Evolutionary conservation across 805 yeast genomes (phyloP), one percentile per base, ranked within the genome.

Genomic region (Tetrapisispora pingtungensis): DNA sequence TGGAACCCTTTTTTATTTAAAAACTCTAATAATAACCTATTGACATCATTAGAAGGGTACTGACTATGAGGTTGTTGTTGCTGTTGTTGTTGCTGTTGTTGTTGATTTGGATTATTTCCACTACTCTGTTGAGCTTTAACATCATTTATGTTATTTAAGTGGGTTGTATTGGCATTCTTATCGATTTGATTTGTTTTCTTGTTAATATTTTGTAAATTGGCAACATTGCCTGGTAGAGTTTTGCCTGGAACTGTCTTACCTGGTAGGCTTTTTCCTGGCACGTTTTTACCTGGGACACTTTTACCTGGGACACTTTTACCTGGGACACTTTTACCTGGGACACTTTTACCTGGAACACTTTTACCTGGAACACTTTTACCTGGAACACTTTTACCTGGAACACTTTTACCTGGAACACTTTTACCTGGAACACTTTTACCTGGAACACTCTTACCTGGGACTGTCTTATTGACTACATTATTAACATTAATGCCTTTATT

Each of bases 1-100:
- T 84, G 89, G 58, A 86, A 93, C 2, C 98, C 98, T 62, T 89
- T 88, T 57, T 93, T 90, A 61, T 80, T 84, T 52, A 93, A 72
- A 56, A 90, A 93, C 55, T 93, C 98, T 55, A 93, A 71, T 28
- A 93, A 97, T 57, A 93, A 85, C 50, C 93, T 71, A 62, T 89
- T 90, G 59, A 93, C 71, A 61, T 93, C 97, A 7, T 89, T 87
- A 40, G 84, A 86, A 0, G 95, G 79, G 10, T 18, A 40, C 12
- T 15, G 37, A 48, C 78, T 58, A 10, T 57, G 61, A 22, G 58
- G 56, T 27, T 46, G 46, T 26, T 22, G 36, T 22, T 22, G 34
- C 14, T 24, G 31, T 28, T 7, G n/a, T 10, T 39, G 34, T n/a
- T 24, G 20, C 8, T 6, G 20, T 33, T 33, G 39, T 12, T 36